Base-by-base conservation (phyloP, 495 filamentous ascomycete species). In the Entonaema liquescens region DNA sequence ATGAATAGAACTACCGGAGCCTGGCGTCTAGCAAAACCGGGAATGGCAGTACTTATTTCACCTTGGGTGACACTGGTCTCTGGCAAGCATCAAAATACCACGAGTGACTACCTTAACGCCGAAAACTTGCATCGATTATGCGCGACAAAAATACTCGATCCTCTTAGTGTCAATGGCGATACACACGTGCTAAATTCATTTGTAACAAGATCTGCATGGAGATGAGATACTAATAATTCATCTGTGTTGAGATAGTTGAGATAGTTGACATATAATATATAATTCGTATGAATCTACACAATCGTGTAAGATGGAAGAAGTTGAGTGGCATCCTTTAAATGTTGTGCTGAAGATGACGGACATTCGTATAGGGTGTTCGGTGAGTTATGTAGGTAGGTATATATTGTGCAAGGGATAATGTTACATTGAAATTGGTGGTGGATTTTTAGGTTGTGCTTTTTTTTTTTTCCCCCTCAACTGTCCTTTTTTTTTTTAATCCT, bases 51-150 rank as follows among this genome's bases (percentile, higher is more conserved):
- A 69, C 83, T 83, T 73, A 89, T 83, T 75, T 92, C 82, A 70
- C 90, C 82, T 55, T 91, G 83, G 90, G 83, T 84, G 52, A 87
- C 82, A 12, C 82, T 91, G 63, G 76, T 89, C 3, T 89, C 87
- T 8, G 68, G 78, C 11, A 79, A 81, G 55, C 84, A 90, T 62
- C 74, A 74, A 23, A 86, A 89, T 67, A 91, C 88, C 1, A 59
- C 78, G 15, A 88, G 86, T 68, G 89, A 91, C 75, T 92, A 88
- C 73, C 81, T 92, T 21, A 82, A 89, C 74, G 78, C 76, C 15
- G 67, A 65, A 33, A 80, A 76, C 55, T 81, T 94, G 33, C 83
- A 88, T 65, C 79, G 78, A 6, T 93, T 93, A 93, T 78, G 92
- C 86, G 5, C 77, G 78, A 9, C 86, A 65, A 52, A 11, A 56